Evolutionary conservation across 2,329 filamentous ascomycete genomes (phyloP).

Genomic region (Orbilia ellipsospora): DNA sequence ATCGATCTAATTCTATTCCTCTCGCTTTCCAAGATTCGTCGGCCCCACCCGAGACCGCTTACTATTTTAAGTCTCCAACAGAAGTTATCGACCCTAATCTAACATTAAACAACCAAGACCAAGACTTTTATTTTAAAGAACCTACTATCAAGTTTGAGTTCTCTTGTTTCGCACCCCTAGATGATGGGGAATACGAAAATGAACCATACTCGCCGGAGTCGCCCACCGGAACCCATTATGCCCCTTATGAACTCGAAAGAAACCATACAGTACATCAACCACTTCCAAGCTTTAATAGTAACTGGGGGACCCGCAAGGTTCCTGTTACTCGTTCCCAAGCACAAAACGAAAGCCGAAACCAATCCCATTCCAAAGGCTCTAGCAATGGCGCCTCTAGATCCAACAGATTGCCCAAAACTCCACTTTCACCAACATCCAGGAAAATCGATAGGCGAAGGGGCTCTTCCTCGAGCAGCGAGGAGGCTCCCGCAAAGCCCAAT

Average conservation of each 20-base stretch:
- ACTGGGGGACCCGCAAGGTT: slow-evolving; percentile 13
- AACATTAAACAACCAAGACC: slow-evolving; percentile 39
- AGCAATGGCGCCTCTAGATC: slow-evolving; percentile 8
- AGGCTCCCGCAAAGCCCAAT: slow-evolving; percentile 25
- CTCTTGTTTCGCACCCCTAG: background rate
- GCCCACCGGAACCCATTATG: slow-evolving; percentile 16
- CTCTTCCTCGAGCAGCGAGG: slow-evolving; percentile 39
- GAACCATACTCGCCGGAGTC: slow-evolving; percentile 30
- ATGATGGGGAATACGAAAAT: slow-evolving; percentile 41
- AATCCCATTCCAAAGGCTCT: slow-evolving; percentile 29
- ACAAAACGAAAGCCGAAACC: slow-evolving; percentile 26
- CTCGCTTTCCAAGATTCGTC: slow-evolving; percentile 37
- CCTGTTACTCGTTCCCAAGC: slow-evolving; percentile 46
- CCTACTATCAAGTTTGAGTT: slow-evolving; percentile 45
- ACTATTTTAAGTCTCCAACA: slow-evolving; percentile 27
- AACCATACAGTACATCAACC: background rate
- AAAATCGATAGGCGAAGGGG: slow-evolving; percentile 24
- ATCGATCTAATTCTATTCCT: slow-evolving; percentile 36
- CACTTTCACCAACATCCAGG: slow-evolving; percentile 30
- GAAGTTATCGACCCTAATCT: slow-evolving; percentile 52
- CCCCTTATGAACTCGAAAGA: slow-evolving; percentile 11
- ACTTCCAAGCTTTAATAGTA: slow-evolving; percentile 15
- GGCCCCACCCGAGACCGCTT: slow-evolving; percentile 6
- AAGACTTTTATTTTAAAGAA: slow-evolving; percentile 34
- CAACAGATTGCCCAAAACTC: slow-evolving; percentile 19